Percentiles rank a stretch among this genome's conserved stretches.
phyloP scores from a whole-genome alignment of 2,329 filamentous ascomycete species.

The Paracamarosporium sp. region DNA sequence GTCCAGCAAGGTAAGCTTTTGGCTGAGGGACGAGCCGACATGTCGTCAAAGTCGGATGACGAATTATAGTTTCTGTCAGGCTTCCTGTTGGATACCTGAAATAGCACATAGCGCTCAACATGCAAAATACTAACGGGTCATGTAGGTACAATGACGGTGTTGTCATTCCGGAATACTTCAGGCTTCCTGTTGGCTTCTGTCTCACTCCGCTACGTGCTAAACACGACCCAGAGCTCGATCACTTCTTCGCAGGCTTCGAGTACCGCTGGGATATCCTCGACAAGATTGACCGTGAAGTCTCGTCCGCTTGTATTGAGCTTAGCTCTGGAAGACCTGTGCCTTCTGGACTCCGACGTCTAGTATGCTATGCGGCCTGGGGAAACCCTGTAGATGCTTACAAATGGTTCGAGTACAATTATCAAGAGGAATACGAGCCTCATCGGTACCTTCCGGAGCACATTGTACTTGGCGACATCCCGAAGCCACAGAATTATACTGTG shows the following conservation, averaged over 20 bases:
- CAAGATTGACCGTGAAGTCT: slow-evolving; percentile 28
- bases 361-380: slow-evolving; percentile 33
- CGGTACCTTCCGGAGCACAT: slow-evolving; percentile 36
- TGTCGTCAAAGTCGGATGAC: background rate
- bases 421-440: slow-evolving; percentile 28
- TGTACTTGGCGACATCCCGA: slow-evolving; percentile 25
- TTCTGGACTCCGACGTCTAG: slow-evolving; percentile 20
- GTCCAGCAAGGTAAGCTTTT: slow-evolving; percentile 32
- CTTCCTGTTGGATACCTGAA: too few species aligned
- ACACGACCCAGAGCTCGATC: slow-evolving; percentile 28
- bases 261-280: slow-evolving; percentile 32
- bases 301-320: slow-evolving; percentile 15
- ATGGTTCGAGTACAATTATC: slow-evolving; percentile 37
- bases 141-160: slow-evolving; percentile 24
- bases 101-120: too few species aligned
- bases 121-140: background rate
- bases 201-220: slow-evolving; percentile 16
- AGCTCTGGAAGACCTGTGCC: slow-evolving; percentile 14
- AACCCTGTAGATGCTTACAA: slow-evolving; percentile 40
- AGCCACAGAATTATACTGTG: slow-evolving; percentile 15
- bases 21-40: too few species aligned
- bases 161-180: slow-evolving; percentile 20
- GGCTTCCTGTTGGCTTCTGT: slow-evolving; percentile 14
- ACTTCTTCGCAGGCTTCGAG: slow-evolving; percentile 31
- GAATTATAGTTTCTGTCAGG: background rate